phyloP scores from a whole-genome alignment of 306 rosid species.

The Leucaena leucocephala region DNA sequence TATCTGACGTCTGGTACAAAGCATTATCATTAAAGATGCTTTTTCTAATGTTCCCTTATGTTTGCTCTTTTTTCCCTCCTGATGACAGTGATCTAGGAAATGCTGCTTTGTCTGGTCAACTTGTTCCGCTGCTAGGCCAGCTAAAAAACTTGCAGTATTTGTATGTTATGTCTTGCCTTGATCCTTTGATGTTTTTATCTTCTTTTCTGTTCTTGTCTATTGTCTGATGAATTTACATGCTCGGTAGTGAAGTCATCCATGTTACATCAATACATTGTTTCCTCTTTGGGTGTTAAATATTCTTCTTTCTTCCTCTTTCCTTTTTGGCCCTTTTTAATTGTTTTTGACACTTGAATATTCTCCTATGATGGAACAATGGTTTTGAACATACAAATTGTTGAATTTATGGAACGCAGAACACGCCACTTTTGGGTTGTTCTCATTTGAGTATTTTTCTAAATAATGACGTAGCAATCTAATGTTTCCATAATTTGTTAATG shows the following conservation, averaged over 20 bases:
- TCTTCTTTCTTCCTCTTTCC: no score
- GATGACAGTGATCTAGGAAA: constrained; percentile 88
- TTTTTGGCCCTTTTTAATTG: background rate
- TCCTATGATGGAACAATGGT: background rate
- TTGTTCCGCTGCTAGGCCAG: constrained; percentile 95
- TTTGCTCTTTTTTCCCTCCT: constrained; percentile 29
- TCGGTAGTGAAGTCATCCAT: constrained; percentile 7
- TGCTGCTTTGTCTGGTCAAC: constrained; percentile 94
- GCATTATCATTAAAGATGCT: constrained; percentile 14
- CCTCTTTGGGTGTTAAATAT: background rate
- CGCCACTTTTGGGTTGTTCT: background rate
- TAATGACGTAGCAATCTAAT: background rate
- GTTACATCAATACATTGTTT: background rate
- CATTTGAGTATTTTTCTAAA: background rate
- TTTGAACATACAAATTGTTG: background rate
- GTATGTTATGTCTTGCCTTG: constrained; percentile 57
- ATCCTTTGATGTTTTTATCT: constrained; percentile 23
- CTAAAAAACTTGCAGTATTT: constrained; percentile 95
- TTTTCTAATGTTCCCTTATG: constrained; percentile 34
- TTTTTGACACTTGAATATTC: background rate
- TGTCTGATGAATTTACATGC: constrained; percentile 6
- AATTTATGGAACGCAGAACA: background rate
- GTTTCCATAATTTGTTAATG: background rate
- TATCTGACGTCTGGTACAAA: background rate
- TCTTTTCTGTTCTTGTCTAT: constrained; percentile 11